A percentile compares a stretch with the other conserved stretches of the same genome.
Evolutionary conservation across 345 rosid genomes (phyloP).

Genomic region (Tarenaya hassleriana): DNA sequence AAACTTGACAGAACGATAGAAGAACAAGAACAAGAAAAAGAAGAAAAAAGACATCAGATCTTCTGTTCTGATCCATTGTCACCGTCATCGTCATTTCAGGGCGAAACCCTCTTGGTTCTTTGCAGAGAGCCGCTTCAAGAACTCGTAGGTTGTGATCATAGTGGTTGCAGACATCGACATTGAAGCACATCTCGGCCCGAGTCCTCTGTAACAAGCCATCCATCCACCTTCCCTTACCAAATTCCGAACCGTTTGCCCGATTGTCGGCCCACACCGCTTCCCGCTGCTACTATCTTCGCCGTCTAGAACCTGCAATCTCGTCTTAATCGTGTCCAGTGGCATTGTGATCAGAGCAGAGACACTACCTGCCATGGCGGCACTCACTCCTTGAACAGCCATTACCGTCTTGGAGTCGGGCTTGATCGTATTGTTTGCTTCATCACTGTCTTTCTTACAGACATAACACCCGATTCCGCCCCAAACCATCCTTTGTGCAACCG

Average conservation of each 20-base stretch:
- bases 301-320: constrained; percentile 79
- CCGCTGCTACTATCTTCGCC: constrained; percentile 54
- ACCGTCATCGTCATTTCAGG: constrained; percentile 23
- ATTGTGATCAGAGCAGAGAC: constrained; percentile 83
- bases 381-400: constrained; percentile 87
- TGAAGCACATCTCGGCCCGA: constrained; percentile 91
- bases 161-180: constrained; percentile 94
- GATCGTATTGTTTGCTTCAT: constrained; percentile 20
- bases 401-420: constrained; percentile 62
- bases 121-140: constrained; percentile 75
- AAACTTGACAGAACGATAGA: constrained; percentile 13
- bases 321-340: constrained; percentile 96
- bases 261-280: constrained; percentile 58
- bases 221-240: constrained; percentile 89
- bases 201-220: constrained; percentile 86
- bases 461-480: constrained; percentile 53
- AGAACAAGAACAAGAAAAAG: constrained; percentile 18
- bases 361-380: constrained; percentile 96
- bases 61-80: constrained; percentile 4
- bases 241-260: constrained; percentile 65
- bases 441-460: constrained; percentile 39
- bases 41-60: constrained; percentile 12
- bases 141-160: constrained; percentile 97
- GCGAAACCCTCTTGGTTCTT: constrained; percentile 55
- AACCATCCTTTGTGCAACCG: constrained; percentile 59